Evolutionary conservation across 2,329 filamentous ascomycete genomes (phyloP), one percentile per base, ranked within the genome.

Genomic region (Aspergillus fumigatiaffinis): DNA sequence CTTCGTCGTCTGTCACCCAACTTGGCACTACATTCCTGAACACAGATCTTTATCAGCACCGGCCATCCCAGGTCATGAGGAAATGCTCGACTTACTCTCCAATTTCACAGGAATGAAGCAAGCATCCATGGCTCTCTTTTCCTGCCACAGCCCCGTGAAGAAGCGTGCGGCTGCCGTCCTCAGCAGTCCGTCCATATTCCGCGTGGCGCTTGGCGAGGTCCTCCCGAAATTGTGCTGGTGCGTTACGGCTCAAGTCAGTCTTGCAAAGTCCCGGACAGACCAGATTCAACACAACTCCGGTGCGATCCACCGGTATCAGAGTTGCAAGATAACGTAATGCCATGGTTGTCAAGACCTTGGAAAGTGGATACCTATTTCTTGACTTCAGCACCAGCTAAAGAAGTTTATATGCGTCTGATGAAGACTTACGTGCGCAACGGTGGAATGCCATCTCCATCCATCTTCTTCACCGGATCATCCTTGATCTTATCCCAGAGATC

Each of bases 301-400:
- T 35, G 62, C 66, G 28, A 60, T 62, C 41, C 57, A 69, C 64
- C 4, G 66, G 61, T 10, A 63, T 12, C 14, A 53, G 17, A 14
- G 51, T 59, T 3, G 67, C 72, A 3, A 75, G 63, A 50, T 68
- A 63, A 20, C 69, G 70, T 29, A 73, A 54, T 7, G 62, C 53
- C 29, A 72, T 60, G 20, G 72, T 64, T 50, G 72, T 69, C 53
- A 75, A 60, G 20, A 75, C 63, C 61, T 74, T 75, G 23, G 71
- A 72, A 26, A 73, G 60, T 28, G 68, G 67, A 52, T 75, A 76
- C 50, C 67, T 38, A 7, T 7, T 17, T 64, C 23, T 52, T 38
- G 10, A 54, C 62, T 59, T 60, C 23, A 26, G 56, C 61, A 51
- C 38, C 50, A 55, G 28, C 20, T 49, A 7, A 35, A 35, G 14